Evolutionary conservation across 768 basidiomycete species (phyloP).

Genomic region (Hygrocybe coccinea): DNA sequence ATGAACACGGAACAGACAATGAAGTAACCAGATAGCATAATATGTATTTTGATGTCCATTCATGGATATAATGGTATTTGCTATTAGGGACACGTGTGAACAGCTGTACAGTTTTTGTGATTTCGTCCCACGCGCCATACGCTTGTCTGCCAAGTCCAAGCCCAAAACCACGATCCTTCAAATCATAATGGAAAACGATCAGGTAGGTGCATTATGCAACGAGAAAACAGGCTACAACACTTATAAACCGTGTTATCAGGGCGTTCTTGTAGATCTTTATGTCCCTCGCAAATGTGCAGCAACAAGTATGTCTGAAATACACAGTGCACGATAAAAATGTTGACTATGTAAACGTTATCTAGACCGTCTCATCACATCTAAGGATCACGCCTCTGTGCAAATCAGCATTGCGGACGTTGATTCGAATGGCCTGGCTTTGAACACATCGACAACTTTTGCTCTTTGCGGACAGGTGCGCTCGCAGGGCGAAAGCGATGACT

Average conservation of each 20-base stretch:
- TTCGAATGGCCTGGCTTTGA: slow-evolving; percentile 72
- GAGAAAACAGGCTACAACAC: background rate
- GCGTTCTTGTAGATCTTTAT: slow-evolving; percentile 99
- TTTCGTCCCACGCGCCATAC: background rate
- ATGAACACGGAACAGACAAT: background rate
- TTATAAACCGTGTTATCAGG: slow-evolving; percentile 47
- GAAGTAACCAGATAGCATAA: too few relatives aligned
- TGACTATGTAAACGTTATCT: background rate
- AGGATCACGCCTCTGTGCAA: slow-evolving; percentile 98
- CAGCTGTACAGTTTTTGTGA: background rate
- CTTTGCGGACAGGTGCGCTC: slow-evolving; percentile 92
- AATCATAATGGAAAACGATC: slow-evolving; percentile 79
- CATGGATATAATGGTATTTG: background rate
- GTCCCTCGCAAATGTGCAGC: slow-evolving; percentile 99
- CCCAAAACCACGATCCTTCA: background rate
- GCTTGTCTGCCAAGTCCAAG: background rate
- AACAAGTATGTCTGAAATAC: slow-evolving; percentile 63
- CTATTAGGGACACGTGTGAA: background rate
- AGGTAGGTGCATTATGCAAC: slow-evolving; percentile 40
- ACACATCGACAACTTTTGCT: slow-evolving; percentile 85
- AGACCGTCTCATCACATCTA: slow-evolving; percentile 98
- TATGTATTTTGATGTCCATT: background rate
- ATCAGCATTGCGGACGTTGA: slow-evolving; percentile 94
- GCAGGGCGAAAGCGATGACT: slow-evolving; percentile 94
- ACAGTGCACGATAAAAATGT: background rate